Base-by-base conservation (phyloP, 2,329 filamentous ascomycete genomes). In the Colletotrichum sp. region DNA sequence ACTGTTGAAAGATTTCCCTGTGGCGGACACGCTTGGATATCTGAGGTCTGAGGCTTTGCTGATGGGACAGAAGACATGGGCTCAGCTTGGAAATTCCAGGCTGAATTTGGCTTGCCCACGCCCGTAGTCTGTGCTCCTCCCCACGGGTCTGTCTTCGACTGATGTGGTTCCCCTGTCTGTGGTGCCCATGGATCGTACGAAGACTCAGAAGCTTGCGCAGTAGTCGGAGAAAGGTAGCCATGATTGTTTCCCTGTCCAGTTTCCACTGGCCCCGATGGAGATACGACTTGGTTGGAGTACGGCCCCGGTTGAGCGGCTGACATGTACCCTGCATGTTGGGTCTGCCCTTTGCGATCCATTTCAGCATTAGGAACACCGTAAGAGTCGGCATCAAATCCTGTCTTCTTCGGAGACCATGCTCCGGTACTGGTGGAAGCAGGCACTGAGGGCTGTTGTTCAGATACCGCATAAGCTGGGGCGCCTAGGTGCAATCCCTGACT, bases 11-110 rank as follows among this genome's bases (percentile, higher is more conserved):
- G n/a, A n/a, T n/a, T n/a, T n/a, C n/a, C n/a, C n/a, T n/a, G n/a
- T n/a, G n/a, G n/a, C n/a, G n/a, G n/a, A n/a, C n/a, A 49, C 5
- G n/a, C 11, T n/a, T 12, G 44, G n/a, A 2, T 13, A 22, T 2
- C 11, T n/a, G 44, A 49, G 2, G 44, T 3, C 1, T 12, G 0
- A 22, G 44, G 11, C n/a, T 49, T 3, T 22, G 44, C 44, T 49
- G 44, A 49, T 22, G 44, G 2, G n/a, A 3, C 44, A 12, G 19
- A 3, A 22, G 4, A 49, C 44, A 49, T 49, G 11, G n/a, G 19
- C 44, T 49, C 44, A 49, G n/a, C 19, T 22, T 22, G n/a, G n/a
- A 6, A 49, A 49, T 49, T 11, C 44, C 44, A 49, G 6, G 44
- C 44, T 7, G 44, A 49, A n/a, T 49, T 49, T 2, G 44, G 44